Evolutionary conservation across 2,329 filamentous ascomycete species (phyloP), one percentile per base, ranked within the genome.

Genomic region (Pestalotiopsis sp.): DNA sequence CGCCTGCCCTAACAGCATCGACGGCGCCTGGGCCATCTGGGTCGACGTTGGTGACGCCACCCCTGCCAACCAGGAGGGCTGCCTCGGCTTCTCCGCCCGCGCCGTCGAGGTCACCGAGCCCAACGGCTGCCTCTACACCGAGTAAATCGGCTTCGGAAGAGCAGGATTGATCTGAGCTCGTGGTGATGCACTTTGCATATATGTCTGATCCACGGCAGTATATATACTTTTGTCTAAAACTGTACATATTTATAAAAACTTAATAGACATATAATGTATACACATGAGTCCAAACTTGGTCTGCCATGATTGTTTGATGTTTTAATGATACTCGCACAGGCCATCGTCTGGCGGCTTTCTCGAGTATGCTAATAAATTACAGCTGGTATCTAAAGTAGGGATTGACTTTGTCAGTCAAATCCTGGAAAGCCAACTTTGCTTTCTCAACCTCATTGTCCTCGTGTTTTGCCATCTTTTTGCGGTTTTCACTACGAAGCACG

Each of bases 401-500:
- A 72, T 93, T 92, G 78, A 92, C 83, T 76, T 87, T 89, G 72
- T 93, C 91, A 0, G 91, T 92, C 71, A 92, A 78, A 75, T 92
- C 90, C 67, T 88, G 84, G 69, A 93, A 93, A 0, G 90, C 90
- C 65, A 91, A 75, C 72, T 88, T 88, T 61, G 88, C 91, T 65
- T 89, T 83, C 73, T 93, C 90, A 14, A 80, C 77, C 70, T 92
- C 88, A 71, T 92, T 85, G 6, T 88, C 73, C 0, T 84, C 78
- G 6, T 89, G 52, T 0, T 70, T 71, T 2, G 69, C 70, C 23
- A 84, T 83, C 62, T 88, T 83, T 61, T 79, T 81, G 72, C 77
- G 83, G 71, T 93, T 93, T 68, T 90, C 92, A 4, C 80, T 78
- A 68, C 80, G 79, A 12, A 93, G 81, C 3, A 93, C 82, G 13